phyloP scores from a whole-genome alignment of 441 rosid species.

The Pelargonium myrrhifolium region DNA sequence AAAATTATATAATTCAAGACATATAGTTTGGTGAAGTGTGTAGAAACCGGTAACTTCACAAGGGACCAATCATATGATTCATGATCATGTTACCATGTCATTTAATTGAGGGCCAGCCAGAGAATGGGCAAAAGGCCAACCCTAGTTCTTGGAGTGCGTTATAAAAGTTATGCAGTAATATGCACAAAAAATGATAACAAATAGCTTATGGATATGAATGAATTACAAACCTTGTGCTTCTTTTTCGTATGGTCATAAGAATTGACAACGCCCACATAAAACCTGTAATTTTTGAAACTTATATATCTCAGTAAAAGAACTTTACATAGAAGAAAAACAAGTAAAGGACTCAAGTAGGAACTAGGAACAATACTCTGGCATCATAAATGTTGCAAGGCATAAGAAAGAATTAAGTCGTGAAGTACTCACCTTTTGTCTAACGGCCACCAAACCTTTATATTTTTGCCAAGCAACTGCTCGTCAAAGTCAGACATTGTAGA shows the following conservation, averaged over 20 bases:
- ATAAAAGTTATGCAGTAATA: neutral
- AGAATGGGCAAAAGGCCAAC: neutral
- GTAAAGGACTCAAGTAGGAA: neutral
- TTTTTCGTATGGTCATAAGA: slow-evolving; percentile 34
- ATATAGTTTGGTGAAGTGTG: slow-evolving; percentile 6
- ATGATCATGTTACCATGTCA: neutral
- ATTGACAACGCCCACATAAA: slow-evolving; percentile 50
- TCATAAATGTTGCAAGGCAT: no score
- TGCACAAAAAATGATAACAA: neutral
- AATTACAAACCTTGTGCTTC: slow-evolving; percentile 50
- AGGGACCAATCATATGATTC: slow-evolving; percentile 2
- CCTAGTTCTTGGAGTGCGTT: neutral
- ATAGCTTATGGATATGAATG: slow-evolving; percentile 1
- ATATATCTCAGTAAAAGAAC: neutral
- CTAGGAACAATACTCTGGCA: no score
- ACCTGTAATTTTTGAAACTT: slow-evolving; percentile 35
- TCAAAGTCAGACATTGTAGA: slow-evolving; percentile 28
- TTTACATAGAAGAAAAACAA: neutral
- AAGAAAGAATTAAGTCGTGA: slow-evolving; percentile 2
- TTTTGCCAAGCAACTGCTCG: slow-evolving; percentile 48
- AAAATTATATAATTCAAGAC: neutral
- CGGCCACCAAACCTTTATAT: slow-evolving; percentile 87
- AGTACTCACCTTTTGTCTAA: slow-evolving; percentile 52
- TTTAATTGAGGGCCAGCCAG: neutral
- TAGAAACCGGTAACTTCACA: slow-evolving; percentile 10